Conservation (phyloP, 257 asterid species). For the Ilex asprella region DNA sequence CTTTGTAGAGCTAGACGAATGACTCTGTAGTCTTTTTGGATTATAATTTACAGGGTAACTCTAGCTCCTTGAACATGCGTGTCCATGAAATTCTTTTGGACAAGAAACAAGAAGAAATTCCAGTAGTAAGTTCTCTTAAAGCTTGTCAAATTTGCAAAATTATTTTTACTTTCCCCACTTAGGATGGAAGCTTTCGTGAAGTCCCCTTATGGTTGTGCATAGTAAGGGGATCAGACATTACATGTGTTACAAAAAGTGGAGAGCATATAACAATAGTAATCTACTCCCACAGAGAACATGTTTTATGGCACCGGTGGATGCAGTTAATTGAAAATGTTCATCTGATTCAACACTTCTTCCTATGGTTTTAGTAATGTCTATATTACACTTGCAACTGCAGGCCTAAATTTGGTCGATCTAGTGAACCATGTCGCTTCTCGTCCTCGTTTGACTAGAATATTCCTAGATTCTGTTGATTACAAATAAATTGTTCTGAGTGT, state of each 20-base stretch:
- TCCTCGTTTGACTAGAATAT: background rate
- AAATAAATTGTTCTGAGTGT: conserved; percentile 14
- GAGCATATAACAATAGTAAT: too few species aligned
- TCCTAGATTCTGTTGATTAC: background rate
- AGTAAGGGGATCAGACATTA: too few species aligned
- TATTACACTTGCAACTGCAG: background rate
- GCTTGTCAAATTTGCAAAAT: background rate
- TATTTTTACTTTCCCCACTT: background rate
- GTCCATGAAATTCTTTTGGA: conserved; percentile 56
- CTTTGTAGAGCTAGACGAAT: conserved; percentile 5
- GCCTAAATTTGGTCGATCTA: too few species aligned
- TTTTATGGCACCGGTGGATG: background rate
- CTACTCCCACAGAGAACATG: background rate
- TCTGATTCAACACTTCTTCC: background rate
- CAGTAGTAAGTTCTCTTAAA: conserved; percentile 47
- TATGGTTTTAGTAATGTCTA: background rate
- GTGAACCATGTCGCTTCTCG: background rate
- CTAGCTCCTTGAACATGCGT: conserved; percentile 40
- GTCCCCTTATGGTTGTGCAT: background rate
- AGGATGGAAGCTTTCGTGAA: background rate
- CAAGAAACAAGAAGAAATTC: conserved; percentile 70
- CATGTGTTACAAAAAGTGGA: too few species aligned
- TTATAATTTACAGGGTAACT: conserved; percentile 39
- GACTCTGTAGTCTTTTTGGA: conserved; percentile 9
- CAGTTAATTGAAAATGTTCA: background rate